Evolutionary conservation across 805 yeast genomes (phyloP), one percentile per base, ranked within the genome.

Genomic region (Spathaspora gorwiae): DNA sequence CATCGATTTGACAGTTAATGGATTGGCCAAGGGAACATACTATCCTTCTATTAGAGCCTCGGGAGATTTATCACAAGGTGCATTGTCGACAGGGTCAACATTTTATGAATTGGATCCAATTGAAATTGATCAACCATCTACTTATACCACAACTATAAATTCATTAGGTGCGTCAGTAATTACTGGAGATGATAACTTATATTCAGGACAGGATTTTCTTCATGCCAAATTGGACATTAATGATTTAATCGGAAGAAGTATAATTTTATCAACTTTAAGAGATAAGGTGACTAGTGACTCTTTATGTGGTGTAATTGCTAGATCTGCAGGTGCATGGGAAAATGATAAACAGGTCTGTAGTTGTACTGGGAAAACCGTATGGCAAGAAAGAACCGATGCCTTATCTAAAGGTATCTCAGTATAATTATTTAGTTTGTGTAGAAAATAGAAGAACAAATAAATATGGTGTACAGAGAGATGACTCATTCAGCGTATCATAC

Each of bases 251-350:
- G 96, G 96, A 15, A 72, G 95, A 54, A 76, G 83, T 12, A 61
- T 81, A 30, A 73, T 78, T 6, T 73, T 81, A 45, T 75, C 81
- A 6, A 55, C 54, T 8, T 52, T 63, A 26, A 54, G 65, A 27
- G 73, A 67, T 34, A 60, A 68, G 36, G 71, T 75, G 13, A 60
- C 72, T 12, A 46, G 65, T 6, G 72, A 72, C 37, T 71, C 78
- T 2, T 65, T 87, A 8, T 83, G 83, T 41, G 98, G 99, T 29
- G 96, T 92, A 24, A 80, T 94, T 59, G 98, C 98, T 1, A 78
- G 98, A 57, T 85, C 95, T 56, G 98, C 99, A 1, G 99, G 99
- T 12, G 87, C 82, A 26, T 94, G 98, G 97, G 96, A 92, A 60
- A 94, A 94, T 65, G 87, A 85, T 54, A 92, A 92, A 66, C 82